Conservation (phyloP, 2,329 filamentous ascomycete species). For the Furcasterigmium furcatum region DNA sequence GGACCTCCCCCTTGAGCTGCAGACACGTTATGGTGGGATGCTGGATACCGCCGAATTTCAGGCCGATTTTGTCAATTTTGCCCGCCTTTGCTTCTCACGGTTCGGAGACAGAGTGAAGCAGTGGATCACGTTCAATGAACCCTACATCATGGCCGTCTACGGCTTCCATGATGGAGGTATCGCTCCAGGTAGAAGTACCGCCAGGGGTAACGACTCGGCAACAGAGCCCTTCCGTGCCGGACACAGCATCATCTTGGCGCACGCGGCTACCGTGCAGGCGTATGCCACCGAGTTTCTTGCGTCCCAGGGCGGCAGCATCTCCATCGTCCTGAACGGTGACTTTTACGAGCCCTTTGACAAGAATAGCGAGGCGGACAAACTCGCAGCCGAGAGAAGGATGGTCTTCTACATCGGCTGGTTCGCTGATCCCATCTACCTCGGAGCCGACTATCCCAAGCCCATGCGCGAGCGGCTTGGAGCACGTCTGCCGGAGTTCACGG, state of each 20-base stretch:
- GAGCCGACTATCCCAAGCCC: slow-evolving; percentile 13
- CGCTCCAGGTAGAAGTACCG: slow-evolving; percentile 26
- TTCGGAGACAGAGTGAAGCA: slow-evolving; percentile 30
- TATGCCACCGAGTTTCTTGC: slow-evolving; percentile 27
- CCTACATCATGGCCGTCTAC: slow-evolving; percentile 32
- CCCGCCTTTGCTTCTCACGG: slow-evolving; percentile 28
- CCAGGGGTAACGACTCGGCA: slow-evolving; percentile 24
- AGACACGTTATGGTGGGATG: slow-evolving; percentile 31
- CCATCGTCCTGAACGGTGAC: slow-evolving; percentile 32
- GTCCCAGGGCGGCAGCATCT: slow-evolving; percentile 24
- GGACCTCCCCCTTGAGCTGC: slow-evolving; percentile 41
- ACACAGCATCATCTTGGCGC: slow-evolving; percentile 30
- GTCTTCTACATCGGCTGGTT: slow-evolving; percentile 36
- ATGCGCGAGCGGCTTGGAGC: slow-evolving; percentile 23
- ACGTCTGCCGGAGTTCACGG: slow-evolving; percentile 24
- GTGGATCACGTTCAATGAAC: slow-evolving; percentile 38
- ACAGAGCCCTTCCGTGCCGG: slow-evolving; percentile 32
- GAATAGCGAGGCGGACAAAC: slow-evolving; percentile 16
- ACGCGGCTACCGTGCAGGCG: slow-evolving; percentile 24
- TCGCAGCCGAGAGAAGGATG: slow-evolving; percentile 29
- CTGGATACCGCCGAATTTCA: slow-evolving; percentile 25
- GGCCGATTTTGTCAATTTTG: slow-evolving; percentile 31
- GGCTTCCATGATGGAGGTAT: slow-evolving; percentile 29
- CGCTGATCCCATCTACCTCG: slow-evolving; percentile 30
- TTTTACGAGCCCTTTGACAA: slow-evolving; percentile 32